Conservation (phyloP, 805 yeast species). For the Suhomyces emberorum region DNA sequence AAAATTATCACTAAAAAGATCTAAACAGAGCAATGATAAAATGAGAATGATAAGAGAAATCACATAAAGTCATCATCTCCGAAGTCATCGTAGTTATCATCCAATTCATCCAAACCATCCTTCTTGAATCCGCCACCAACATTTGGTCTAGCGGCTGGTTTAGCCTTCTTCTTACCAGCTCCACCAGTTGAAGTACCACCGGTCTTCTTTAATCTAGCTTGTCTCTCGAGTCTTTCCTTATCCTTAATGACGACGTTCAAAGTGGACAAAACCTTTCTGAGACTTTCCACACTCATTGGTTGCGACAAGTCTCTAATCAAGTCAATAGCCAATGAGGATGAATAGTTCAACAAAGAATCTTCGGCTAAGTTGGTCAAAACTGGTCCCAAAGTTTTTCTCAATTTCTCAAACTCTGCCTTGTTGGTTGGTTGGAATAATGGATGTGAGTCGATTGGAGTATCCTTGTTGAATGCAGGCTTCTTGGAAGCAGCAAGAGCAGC, state of each 20-base stretch:
- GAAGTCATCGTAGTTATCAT: slow-evolving; percentile 52
- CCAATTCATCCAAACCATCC: slow-evolving; percentile 58
- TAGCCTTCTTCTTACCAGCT: slow-evolving; percentile 93
- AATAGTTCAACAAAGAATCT: slow-evolving; percentile 61
- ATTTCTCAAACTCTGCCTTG: slow-evolving; percentile 69
- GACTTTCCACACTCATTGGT: slow-evolving; percentile 78
- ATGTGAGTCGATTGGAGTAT: slow-evolving; percentile 62
- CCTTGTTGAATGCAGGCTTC: slow-evolving; percentile 43
- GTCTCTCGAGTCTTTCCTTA: slow-evolving; percentile 87
- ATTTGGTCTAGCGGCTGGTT: slow-evolving; percentile 66
- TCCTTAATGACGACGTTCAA: slow-evolving; percentile 77
- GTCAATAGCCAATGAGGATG: slow-evolving; percentile 77
- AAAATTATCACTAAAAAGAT: not conserved
- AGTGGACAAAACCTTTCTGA: slow-evolving; percentile 82
- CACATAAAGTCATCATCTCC: slow-evolving; percentile 85
- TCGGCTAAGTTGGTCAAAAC: slow-evolving; percentile 59
- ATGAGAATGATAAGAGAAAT: slow-evolving; percentile 6
- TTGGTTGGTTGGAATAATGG: slow-evolving; percentile 84
- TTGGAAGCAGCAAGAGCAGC: slow-evolving; percentile 40
- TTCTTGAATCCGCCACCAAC: slow-evolving; percentile 54
- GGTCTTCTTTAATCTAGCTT: slow-evolving; percentile 72
- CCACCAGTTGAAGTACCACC: slow-evolving; percentile 90
- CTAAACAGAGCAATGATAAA: not conserved
- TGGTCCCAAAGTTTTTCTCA: slow-evolving; percentile 68
- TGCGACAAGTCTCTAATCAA: slow-evolving; percentile 78